Base-by-base conservation (phyloP, 106 monocot species). In the Narthecium ossifragum region DNA sequence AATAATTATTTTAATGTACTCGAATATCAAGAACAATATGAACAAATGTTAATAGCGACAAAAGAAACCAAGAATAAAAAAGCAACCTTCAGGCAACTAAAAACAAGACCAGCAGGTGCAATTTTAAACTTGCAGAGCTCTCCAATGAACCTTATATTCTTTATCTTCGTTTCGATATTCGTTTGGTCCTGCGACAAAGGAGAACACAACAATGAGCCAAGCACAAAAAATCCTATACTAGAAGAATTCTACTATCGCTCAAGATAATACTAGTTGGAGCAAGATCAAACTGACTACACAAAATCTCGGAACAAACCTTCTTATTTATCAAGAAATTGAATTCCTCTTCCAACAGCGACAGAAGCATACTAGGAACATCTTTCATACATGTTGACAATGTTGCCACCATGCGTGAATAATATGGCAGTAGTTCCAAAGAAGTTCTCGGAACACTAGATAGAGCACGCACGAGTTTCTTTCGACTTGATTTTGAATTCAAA, bases 111-210 rank as follows among this genome's bases (percentile, higher is more conserved):
- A 30, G 90, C 29, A 47, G 96, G 74, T 60, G 86, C 86, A 65
- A 96, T 74, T 66, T 84, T 96, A 52, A 96, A 96, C 70, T 96
- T 96, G 78, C 96, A 96, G 2, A 96, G 73, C 70, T 96, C 96
- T 62, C 90, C 96, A 67, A 96, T 96, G 73, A 96, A 96, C 38
- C 96, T 77, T 51, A 90, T 96, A 62, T 96, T 96, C 71, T 96
- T 96, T 81, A 96, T 96, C 63, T 96, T 96, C 25, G 90, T 90
- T 62, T 96, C 96, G 56, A 96, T 96, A 53, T 96, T 96, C 62
- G 80, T 96, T 64, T 96, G 96, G 72, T 96, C 96, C 96, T 96
- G 78, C 62, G 83, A 68, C 29, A 13, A 66, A 62, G 37, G 57
- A 0, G 49, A 57, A 15, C 25, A 50, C 23, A 60, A 14, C 51